These are phyloP conservation scores for Aspergillus phoenicis DNA, from an alignment of 2,329 filamentous ascomycete genomes.

Conservation along the genomic window DNA sequence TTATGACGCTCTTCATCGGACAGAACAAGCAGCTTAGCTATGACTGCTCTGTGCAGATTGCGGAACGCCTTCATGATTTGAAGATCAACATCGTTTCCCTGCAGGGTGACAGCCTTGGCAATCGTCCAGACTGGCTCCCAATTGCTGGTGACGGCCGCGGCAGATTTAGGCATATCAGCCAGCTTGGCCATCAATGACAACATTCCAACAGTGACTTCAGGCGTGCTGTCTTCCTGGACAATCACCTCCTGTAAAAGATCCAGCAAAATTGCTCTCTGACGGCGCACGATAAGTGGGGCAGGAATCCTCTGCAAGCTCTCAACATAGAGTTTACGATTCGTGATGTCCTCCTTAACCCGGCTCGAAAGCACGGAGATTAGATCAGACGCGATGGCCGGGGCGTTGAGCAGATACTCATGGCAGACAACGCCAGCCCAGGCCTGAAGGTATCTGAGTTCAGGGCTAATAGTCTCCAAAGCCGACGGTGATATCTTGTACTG, in stretches of 20 bases:
- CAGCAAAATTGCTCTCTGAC: constrained; percentile 37
- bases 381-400: constrained; percentile 37
- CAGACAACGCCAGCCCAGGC: constrained; percentile 43
- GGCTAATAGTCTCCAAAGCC: constrained; percentile 29
- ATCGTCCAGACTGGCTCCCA: constrained; percentile 41
- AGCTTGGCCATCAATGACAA: constrained; percentile 45
- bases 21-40: constrained; percentile 38
- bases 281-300: constrained; percentile 39
- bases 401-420: constrained; percentile 42
- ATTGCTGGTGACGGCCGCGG: constrained; percentile 39
- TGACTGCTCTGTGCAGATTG: constrained; percentile 38
- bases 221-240: constrained; percentile 29
- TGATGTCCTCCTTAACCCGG: constrained; percentile 33
- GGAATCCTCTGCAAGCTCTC: constrained; percentile 43
- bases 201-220: constrained; percentile 34
- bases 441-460: constrained; percentile 37
- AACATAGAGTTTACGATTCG: constrained; percentile 34
- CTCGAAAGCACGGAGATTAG: constrained; percentile 38
- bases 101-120: constrained; percentile 37
- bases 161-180: constrained; percentile 43
- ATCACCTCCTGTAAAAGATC: constrained; percentile 40
- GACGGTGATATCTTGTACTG: constrained; percentile 30
- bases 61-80: constrained; percentile 42
- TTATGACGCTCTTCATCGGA: constrained; percentile 39
- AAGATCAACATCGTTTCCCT: constrained; percentile 36